A percentile compares a stretch with the other conserved stretches of the same genome.
These are phyloP conservation scores for Fusarium robinianum DNA, from an alignment of 2,329 filamentous ascomycete species.

Conservation along the genomic window DNA sequence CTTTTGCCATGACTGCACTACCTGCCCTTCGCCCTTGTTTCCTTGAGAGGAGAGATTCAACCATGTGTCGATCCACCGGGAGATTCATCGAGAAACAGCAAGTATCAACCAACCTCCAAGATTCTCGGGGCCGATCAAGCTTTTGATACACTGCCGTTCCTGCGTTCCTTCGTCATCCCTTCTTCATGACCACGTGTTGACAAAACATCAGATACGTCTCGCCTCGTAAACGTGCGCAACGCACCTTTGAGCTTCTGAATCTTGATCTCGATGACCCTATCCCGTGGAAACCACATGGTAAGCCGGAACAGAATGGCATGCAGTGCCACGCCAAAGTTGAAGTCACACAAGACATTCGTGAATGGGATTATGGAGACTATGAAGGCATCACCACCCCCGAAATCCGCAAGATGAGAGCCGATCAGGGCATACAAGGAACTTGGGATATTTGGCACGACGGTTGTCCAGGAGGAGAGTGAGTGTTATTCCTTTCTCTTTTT, in stretches of 20 bases:
- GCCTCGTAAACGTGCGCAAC: conserved; percentile 80
- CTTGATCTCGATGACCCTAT: conserved; percentile 69
- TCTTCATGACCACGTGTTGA: conserved; percentile 13
- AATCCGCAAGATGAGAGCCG: conserved; percentile 63
- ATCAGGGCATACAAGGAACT: conserved; percentile 58
- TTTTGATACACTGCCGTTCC: too few species aligned
- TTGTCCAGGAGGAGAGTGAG: conserved; percentile 81
- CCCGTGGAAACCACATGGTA: conserved; percentile 67
- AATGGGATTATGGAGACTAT: conserved; percentile 89
- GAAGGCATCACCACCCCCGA: conserved; percentile 76
- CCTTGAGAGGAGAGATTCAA: too few species aligned
- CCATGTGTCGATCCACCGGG: too few species aligned
- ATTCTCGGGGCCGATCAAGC: too few species aligned
- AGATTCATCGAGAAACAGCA: too few species aligned
- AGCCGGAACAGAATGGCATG: conserved; percentile 43
- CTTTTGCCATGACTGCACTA: conserved; percentile 13
- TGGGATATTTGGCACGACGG: conserved; percentile 95
- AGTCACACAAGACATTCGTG: conserved; percentile 72
- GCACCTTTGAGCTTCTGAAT: conserved; percentile 86
- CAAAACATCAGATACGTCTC: conserved; percentile 71
- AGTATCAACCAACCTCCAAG: too few species aligned
- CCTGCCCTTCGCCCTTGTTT: too few species aligned
- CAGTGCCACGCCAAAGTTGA: conserved; percentile 65
- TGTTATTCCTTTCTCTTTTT: too few species aligned
- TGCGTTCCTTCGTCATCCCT: conserved; percentile 1